Evolutionary conservation across 1,139 yeast species (phyloP), one percentile per base, ranked within the genome.

Genomic region (Pichia sp.): DNA sequence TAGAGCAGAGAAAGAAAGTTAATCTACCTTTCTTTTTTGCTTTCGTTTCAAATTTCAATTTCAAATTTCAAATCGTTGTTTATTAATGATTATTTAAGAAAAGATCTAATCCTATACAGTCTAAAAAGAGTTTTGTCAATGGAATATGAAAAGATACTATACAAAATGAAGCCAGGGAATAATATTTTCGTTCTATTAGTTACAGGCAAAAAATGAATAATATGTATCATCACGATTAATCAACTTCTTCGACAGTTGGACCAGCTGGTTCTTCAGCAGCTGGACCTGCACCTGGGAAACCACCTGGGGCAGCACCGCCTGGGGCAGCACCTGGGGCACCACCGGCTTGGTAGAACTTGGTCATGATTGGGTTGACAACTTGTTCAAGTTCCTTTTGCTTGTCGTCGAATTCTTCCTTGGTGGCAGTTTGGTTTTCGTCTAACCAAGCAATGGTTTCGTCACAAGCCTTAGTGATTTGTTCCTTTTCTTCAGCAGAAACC

Each of bases 171-270:
- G 48, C 27, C 24, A 29, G 29, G 31, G 48, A 45, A 45, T 45
- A 45, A 30, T 29, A 43, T 43, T 12, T 29, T 38, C 17, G 17
- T 38, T 41, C 17, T 41, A 14, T 41, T 20, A 16, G 16, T 33
- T 31, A 46, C 31, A 46, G 29, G 38, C 38, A 31, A 9, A 17
- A 46, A 20, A 30, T 27, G 46, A 43, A 43, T 43, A 20, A 29
- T 46, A 46, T n/a, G 6, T 30, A 36, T 36, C 49, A 50, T 16
- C 49, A 52, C 53, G 44, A 33, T 54, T 74, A 83, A 70, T 83
- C 88, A 66, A 83, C 87, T 73, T 83, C 88, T 73, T 83, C 88
- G 56, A 83, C 87, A 53, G 87, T 81, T 71, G 87, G 87, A 55
- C 87, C 87, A 53, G 65, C 61, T 50, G 64, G 62, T 52, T 60